Evolutionary conservation across 169 alveolate species (phyloP).

Genomic region (Hammondia hammondi): DNA sequence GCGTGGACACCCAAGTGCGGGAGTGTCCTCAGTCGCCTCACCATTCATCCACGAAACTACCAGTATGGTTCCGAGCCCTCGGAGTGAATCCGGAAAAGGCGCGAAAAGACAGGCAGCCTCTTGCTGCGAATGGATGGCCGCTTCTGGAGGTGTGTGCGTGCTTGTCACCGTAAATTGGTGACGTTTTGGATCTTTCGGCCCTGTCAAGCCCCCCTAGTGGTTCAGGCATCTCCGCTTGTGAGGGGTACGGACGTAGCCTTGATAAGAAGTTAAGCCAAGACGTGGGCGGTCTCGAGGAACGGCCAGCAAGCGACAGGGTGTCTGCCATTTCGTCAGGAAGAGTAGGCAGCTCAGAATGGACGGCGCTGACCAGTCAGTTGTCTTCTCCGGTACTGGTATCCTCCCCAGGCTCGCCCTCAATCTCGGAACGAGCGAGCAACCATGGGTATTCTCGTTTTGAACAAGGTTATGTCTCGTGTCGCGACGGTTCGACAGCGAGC

Average conservation of each 20-base stretch:
- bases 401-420: not conserved
- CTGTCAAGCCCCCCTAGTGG: not conserved
- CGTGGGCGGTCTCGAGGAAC: not conserved
- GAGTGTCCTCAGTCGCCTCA: too few species aligned
- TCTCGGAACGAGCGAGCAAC: not conserved
- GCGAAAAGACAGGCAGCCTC: not conserved
- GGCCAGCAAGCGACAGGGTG: not conserved
- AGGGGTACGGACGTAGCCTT: not conserved
- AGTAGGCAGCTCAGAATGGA: conserved; percentile 6
- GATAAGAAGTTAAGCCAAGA: too few species aligned
- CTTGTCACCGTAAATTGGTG: not conserved
- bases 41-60: not conserved
- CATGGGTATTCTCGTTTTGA: not conserved
- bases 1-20: too few species aligned
- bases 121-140: not conserved
- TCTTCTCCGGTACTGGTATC: conserved; percentile 16
- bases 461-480: not conserved
- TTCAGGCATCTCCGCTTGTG: not conserved
- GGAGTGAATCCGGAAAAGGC: not conserved
- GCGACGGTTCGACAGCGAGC: not conserved
- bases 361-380: not conserved
- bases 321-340: not conserved
- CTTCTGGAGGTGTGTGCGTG: not conserved
- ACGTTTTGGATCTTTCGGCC: not conserved
- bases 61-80: not conserved